phyloP scores from a whole-genome alignment of 2,329 filamentous ascomycete species.

The Phoma herbarum region DNA sequence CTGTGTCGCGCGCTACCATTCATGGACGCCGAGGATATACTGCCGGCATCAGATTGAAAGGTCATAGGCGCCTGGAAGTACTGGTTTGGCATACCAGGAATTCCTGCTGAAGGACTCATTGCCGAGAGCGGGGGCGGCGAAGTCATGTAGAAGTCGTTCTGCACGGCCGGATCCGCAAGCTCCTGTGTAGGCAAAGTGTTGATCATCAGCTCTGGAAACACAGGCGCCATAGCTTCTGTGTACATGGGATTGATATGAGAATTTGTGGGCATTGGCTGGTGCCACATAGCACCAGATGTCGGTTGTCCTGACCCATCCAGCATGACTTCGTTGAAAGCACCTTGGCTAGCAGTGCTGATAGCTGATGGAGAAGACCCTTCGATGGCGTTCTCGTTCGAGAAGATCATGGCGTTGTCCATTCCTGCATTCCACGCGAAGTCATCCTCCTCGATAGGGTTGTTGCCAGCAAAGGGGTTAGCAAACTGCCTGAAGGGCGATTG shows the following conservation, averaged over 20 bases:
- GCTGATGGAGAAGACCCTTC: conserved; percentile 95
- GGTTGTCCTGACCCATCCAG: conserved; percentile 71
- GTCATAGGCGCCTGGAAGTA: conserved; percentile 72
- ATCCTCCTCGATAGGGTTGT: conserved; percentile 72
- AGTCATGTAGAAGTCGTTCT: conserved; percentile 77
- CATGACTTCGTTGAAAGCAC: conserved; percentile 90
- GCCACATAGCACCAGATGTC: conserved; percentile 51
- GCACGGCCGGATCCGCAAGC: conserved; percentile 72
- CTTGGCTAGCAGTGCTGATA: conserved; percentile 93
- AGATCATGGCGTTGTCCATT: conserved; percentile 73
- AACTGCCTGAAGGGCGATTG: conserved; percentile 58
- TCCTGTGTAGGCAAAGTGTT: conserved; percentile 79
- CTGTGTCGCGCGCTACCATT: conserved; percentile 71
- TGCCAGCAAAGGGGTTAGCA: conserved; percentile 63
- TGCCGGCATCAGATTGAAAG: conserved; percentile 73
- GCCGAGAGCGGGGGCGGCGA: conserved; percentile 79
- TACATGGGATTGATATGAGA: conserved; percentile 73
- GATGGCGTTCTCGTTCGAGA: conserved; percentile 77
- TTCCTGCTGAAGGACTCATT: conserved; percentile 72
- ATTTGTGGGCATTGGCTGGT: conserved; percentile 67
- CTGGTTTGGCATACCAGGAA: conserved; percentile 69
- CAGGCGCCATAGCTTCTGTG: conserved; percentile 74
- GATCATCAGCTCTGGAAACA: conserved; percentile 76
- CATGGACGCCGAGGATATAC: conserved; percentile 72
- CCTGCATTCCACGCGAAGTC: conserved; percentile 88